These are phyloP conservation scores for Schrenkiella parvula DNA, from an alignment of 345 rosid species.

Conservation along the genomic window DNA sequence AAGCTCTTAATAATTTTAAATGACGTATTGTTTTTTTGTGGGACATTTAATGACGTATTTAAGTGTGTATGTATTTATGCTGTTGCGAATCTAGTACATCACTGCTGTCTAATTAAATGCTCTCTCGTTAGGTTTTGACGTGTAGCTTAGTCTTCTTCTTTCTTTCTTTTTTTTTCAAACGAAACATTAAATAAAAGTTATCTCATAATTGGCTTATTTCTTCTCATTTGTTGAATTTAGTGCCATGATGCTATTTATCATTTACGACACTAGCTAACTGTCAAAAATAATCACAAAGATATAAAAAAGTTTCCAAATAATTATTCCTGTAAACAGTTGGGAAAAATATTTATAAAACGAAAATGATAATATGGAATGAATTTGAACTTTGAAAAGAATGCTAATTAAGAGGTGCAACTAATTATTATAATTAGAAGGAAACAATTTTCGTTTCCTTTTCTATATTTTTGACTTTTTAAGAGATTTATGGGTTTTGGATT, in stretches of 20 bases:
- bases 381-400: background rate
- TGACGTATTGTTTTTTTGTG: background rate
- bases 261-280: background rate
- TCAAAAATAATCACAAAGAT: background rate
- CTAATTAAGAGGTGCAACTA: background rate
- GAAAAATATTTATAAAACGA: too few relatives aligned
- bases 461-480: background rate
- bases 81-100: slow-evolving; percentile 27
- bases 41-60: background rate
- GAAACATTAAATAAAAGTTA: background rate
- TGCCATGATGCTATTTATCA: background rate
- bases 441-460: background rate
- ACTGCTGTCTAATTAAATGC: slow-evolving; percentile 22
- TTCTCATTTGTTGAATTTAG: background rate
- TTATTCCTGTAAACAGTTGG: too few relatives aligned
- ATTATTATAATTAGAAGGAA: background rate
- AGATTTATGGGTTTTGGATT: background rate
- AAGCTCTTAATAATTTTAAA: background rate
- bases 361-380: background rate
- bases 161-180: background rate
- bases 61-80: background rate
- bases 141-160: background rate
- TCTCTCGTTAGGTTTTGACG: slow-evolving; percentile 1
- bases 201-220: slow-evolving; percentile 10
- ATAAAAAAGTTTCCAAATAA: too few relatives aligned